Percentiles rank a stretch among this genome's conserved stretches.
Evolutionary conservation across 225 moss, liverwort and hornwort species (phyloP).

Genomic region (Physcomitrellopsis africana): DNA sequence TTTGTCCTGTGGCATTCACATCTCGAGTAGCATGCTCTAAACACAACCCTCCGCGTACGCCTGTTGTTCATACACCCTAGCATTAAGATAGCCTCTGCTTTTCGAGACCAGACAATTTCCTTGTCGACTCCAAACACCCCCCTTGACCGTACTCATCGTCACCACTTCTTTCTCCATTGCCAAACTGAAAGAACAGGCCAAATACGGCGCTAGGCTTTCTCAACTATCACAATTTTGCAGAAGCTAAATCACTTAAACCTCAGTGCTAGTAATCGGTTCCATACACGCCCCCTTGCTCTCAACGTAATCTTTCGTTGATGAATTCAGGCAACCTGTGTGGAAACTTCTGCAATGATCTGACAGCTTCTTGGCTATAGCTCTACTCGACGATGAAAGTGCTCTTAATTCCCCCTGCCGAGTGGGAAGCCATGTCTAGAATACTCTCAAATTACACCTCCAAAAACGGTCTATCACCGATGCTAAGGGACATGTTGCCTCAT

Average conservation of each 20-base stretch:
- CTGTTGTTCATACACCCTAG: conserved; percentile 9
- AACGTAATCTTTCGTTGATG: conserved; percentile 27
- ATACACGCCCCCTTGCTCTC: conserved; percentile 17
- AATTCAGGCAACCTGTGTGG: conserved; percentile 20
- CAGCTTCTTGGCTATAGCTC: conserved; percentile 16
- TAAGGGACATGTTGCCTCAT: conserved; percentile 21
- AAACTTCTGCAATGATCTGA: conserved; percentile 29
- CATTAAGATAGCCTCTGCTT: conserved; percentile 29
- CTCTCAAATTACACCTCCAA: conserved; percentile 26
- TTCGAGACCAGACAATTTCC: conserved; percentile 12
- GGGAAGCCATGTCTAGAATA: conserved; percentile 26
- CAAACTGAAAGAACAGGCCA: conserved; percentile 6
- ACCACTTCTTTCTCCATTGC: neutral
- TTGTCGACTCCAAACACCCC: neutral
- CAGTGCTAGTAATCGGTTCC: conserved; percentile 1
- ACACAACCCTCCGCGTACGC: neutral
- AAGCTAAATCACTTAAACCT: conserved; percentile 1
- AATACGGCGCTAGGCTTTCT: neutral
- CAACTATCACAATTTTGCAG: conserved; percentile 2
- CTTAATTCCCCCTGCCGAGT: conserved; percentile 30
- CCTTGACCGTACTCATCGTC: conserved; percentile 2
- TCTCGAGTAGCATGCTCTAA: neutral
- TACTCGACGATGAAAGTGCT: conserved; percentile 18
- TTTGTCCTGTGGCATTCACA: neutral
- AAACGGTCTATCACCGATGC: conserved; percentile 22